A percentile compares a stretch with the other conserved stretches of the same genome.
Conservation (phyloP, 257 asterid species). For the Solanum habrochaites region DNA sequence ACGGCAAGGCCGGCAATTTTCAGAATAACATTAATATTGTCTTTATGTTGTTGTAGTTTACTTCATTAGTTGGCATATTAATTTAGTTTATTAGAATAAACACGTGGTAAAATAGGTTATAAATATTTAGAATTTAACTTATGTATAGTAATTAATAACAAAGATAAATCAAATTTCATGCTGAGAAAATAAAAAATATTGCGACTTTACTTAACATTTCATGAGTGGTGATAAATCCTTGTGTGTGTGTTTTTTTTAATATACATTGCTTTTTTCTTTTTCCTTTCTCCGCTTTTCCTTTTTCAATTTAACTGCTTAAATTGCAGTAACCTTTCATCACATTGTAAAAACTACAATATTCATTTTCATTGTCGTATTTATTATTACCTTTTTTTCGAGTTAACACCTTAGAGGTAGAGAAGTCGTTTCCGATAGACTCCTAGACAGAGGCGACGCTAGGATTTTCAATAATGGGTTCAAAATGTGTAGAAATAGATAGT, state of each 20-base stretch:
- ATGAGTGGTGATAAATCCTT: background rate
- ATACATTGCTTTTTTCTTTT: background rate
- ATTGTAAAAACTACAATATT: too few species aligned
- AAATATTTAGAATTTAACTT: background rate
- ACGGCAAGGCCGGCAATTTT: constrained; percentile 19
- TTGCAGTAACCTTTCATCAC: too few species aligned
- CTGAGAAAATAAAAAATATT: background rate
- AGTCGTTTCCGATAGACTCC: too few species aligned
- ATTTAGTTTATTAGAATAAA: background rate
- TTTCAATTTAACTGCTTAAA: background rate
- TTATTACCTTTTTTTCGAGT: too few species aligned
- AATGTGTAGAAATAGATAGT: too few species aligned
- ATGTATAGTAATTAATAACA: background rate
- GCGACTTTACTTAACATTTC: background rate
- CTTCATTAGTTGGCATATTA: background rate
- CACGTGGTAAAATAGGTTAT: background rate
- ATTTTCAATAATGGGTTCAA: too few species aligned
- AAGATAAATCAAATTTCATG: background rate
- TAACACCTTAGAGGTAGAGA: background rate
- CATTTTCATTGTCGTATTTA: too few species aligned
- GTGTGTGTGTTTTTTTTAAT: background rate
- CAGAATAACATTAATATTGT: background rate
- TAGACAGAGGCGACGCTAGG: too few species aligned
- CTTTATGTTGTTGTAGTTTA: background rate
- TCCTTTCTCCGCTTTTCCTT: background rate